Evolutionary conservation across 2,329 filamentous ascomycete species (phyloP), one percentile per base, ranked within the genome.

Genomic region (Xylaria sp.): DNA sequence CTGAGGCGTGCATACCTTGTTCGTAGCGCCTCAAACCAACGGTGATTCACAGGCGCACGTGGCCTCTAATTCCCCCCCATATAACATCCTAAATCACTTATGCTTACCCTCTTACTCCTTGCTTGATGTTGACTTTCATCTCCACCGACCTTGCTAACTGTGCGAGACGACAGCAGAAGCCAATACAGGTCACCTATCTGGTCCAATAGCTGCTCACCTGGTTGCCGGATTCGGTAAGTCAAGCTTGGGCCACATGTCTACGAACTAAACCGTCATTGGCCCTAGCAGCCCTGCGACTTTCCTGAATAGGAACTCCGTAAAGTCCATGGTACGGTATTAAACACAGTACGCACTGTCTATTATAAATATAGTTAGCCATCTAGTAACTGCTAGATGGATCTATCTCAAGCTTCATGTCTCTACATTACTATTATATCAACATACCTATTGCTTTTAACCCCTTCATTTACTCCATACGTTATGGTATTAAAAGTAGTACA

Each of bases 241-340:
- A 24, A 69, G 60, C 64, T 64, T 54, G 54, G 61, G 47, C 69
- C 66, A 68, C 5, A 42, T 36, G 67, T 56, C 19, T 34, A 39
- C 51, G 17, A 34, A 47, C 36, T 27, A 9, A 1, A 50, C 45
- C 8, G 19, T 51, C 39, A 64, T 69, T 69, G 66, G 69, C 34
- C 59, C 53, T 48, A 5, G 14, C 7, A 53, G 5, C 61, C 59
- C 34, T 59, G 50, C 51, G 17, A 32, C 55, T 53, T 65, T 56
- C 69, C 67, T 0, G 68, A 61, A 63, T 55, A 61, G 69, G 69
- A 70, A 71, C 39, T 65, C 67, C 64, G 61, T 39, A 64, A 59
- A 69, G 14, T 63, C 61, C 54, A 65, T 45, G 14, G 19, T 42
- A 64, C 32, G 2, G 48, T 56, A 30, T 4, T 4, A 7, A 4